A percentile compares a stretch with the other conserved stretches of the same genome.
Evolutionary conservation across 1,284 basidiomycete species (phyloP).

Genomic region (Trichosporon asahii): DNA sequence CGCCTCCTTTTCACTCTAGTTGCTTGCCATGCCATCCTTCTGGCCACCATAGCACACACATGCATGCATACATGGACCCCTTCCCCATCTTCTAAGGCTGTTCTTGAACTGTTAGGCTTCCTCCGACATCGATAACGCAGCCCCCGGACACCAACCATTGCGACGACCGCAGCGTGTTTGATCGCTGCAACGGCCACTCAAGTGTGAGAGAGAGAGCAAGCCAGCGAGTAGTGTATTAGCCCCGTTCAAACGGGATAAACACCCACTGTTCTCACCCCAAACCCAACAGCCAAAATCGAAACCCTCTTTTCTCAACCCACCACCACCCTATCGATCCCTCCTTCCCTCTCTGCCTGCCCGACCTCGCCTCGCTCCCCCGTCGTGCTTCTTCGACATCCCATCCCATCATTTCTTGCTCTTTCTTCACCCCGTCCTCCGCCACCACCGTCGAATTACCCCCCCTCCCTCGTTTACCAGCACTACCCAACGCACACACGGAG

Average conservation of each 20-base stretch:
- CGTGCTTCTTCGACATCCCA: not conserved
- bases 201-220: not conserved
- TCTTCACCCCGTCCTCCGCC: not conserved
- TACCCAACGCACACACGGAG: not conserved
- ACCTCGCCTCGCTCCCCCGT: not conserved
- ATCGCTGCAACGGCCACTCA: not conserved
- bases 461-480: not conserved
- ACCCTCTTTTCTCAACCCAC: constrained; percentile 7
- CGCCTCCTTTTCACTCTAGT: not conserved
- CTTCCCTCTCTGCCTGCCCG: not conserved
- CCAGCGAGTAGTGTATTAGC: not conserved
- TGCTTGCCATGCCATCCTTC: constrained; percentile 15
- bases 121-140: not conserved
- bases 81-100: not conserved
- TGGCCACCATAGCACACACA: not conserved
- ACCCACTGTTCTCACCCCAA: constrained; percentile 7
- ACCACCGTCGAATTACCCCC: not conserved
- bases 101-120: not conserved
- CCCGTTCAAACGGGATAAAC: not conserved
- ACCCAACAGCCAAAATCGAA: constrained; percentile 6
- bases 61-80: constrained; percentile 23
- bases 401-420: not conserved
- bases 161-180: not conserved
- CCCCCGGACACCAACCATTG: not conserved
- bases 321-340: not conserved